Evolutionary conservation across 2,329 filamentous ascomycete species (phyloP).

Genomic region (Exophiala sideris): DNA sequence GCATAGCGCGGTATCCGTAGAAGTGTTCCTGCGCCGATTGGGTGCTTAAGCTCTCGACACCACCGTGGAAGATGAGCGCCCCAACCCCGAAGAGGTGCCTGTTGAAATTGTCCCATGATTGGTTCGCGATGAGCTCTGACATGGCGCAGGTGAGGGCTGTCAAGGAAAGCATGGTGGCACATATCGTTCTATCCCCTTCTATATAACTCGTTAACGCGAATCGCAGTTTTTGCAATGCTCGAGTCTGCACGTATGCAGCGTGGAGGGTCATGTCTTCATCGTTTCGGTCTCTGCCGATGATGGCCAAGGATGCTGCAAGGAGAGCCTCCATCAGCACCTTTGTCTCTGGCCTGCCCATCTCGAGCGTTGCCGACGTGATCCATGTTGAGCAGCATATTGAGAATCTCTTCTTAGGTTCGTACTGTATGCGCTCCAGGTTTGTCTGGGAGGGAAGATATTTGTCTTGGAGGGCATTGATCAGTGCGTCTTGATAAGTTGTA

Average conservation of each 20-base stretch:
- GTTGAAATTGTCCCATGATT: slow-evolving; percentile 21
- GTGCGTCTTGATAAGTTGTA: slow-evolving; percentile 7
- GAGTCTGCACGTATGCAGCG: slow-evolving; percentile 16
- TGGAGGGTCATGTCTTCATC: slow-evolving; percentile 13
- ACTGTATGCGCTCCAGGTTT: neutral
- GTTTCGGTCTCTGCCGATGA: slow-evolving; percentile 14
- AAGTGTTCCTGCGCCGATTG: slow-evolving; percentile 13
- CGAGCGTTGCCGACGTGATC: slow-evolving; percentile 9
- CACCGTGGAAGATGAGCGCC: slow-evolving; percentile 16
- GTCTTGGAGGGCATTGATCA: slow-evolving; percentile 6
- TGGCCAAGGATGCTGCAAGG: slow-evolving; percentile 15
- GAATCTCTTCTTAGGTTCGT: slow-evolving; percentile 3
- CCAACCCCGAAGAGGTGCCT: slow-evolving; percentile 21
- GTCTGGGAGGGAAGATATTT: slow-evolving; percentile 5
- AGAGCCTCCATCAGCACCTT: slow-evolving; percentile 19
- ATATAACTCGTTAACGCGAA: slow-evolving; percentile 10
- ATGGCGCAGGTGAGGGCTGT: slow-evolving; percentile 20
- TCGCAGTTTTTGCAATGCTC: slow-evolving; percentile 17
- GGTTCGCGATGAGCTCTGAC: slow-evolving; percentile 20
- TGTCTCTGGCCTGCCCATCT: slow-evolving; percentile 12
- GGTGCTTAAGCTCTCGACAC: slow-evolving; percentile 2
- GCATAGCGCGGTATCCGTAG: slow-evolving; percentile 19
- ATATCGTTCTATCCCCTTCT: slow-evolving; percentile 13
- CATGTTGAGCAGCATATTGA: slow-evolving; percentile 17
- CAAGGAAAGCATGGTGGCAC: slow-evolving; percentile 14